These are phyloP conservation scores for Aspergillus eucalypticola DNA, from an alignment of 2,329 filamentous ascomycete species.

Conservation along the genomic window DNA sequence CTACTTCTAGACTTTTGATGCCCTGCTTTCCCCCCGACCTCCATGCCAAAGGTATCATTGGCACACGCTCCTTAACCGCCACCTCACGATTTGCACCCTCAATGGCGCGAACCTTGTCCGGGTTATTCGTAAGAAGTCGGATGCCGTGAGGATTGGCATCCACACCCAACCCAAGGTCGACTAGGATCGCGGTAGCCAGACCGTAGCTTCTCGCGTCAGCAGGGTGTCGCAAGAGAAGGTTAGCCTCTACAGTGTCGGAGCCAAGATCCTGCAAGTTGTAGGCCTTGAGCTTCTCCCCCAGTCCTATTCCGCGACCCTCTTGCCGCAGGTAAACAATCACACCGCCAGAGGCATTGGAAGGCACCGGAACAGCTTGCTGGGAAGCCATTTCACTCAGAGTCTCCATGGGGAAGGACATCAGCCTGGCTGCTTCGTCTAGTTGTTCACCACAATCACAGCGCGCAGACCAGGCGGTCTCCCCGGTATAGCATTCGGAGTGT, in stretches of 20 bases:
- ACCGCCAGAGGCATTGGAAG: slow-evolving; percentile 65
- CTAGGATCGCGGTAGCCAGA: slow-evolving; percentile 90
- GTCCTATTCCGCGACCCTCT: slow-evolving; percentile 91
- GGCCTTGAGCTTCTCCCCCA: slow-evolving; percentile 94
- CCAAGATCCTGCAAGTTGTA: slow-evolving; percentile 97
- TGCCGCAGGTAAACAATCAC: slow-evolving; percentile 95
- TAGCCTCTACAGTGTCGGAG: slow-evolving; percentile 96
- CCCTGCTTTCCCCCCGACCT: slow-evolving; percentile 74
- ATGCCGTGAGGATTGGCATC: slow-evolving; percentile 64
- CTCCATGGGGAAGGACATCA: slow-evolving; percentile 73
- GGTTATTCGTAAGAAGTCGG: slow-evolving; percentile 89
- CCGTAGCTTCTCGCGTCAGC: slow-evolving; percentile 95
- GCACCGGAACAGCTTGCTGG: slow-evolving; percentile 36
- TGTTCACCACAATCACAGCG: slow-evolving; percentile 98
- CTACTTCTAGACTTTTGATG: slow-evolving; percentile 83
- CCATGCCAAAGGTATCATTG: slow-evolving; percentile 96
- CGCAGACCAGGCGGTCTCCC: slow-evolving; percentile 97
- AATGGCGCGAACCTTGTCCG: slow-evolving; percentile 91
- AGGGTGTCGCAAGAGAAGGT: slow-evolving; percentile 84
- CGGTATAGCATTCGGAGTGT: slow-evolving; percentile 97
- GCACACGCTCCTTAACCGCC: slow-evolving; percentile 81
- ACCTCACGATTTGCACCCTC: slow-evolving; percentile 90
- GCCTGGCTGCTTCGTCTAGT: slow-evolving; percentile 87
- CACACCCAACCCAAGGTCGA: slow-evolving; percentile 72
- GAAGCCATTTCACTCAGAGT: slow-evolving; percentile 31